Evolutionary conservation across 1,139 yeast genomes (phyloP).

Genomic region (Candida tropicalis): DNA sequence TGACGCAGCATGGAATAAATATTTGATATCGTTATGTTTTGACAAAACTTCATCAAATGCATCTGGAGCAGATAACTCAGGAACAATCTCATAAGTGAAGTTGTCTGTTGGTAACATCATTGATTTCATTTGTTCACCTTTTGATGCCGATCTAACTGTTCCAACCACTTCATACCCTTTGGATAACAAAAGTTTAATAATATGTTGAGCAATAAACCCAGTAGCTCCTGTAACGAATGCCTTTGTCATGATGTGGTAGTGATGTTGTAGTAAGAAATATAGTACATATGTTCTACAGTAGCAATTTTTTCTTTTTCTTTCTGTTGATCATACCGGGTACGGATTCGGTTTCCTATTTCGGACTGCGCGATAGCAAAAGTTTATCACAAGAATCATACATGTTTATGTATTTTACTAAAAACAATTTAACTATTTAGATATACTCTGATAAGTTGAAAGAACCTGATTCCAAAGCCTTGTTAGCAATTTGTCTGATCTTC

Average conservation of each 20-base stretch:
- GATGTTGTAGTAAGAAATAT: neutral
- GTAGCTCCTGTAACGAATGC: slow-evolving; percentile 62
- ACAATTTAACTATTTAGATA: neutral
- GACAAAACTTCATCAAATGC: slow-evolving; percentile 39
- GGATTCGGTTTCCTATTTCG: neutral
- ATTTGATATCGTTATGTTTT: slow-evolving; percentile 29
- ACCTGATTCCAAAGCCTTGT: slow-evolving; percentile 12
- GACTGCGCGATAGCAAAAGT: too few relatives aligned
- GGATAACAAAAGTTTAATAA: slow-evolving; percentile 32
- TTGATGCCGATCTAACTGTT: slow-evolving; percentile 57
- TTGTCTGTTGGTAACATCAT: slow-evolving; percentile 15
- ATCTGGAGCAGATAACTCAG: slow-evolving; percentile 32
- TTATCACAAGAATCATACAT: too few relatives aligned
- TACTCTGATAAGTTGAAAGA: neutral
- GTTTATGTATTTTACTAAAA: too few relatives aligned
- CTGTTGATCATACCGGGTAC: neutral
- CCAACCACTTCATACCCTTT: slow-evolving; percentile 60
- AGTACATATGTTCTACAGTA: neutral
- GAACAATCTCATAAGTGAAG: slow-evolving; percentile 38
- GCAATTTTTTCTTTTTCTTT: neutral
- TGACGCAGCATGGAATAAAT: slow-evolving; percentile 38
- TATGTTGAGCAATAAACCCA: slow-evolving; percentile 61
- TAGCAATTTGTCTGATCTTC: slow-evolving; percentile 22
- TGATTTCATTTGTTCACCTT: slow-evolving; percentile 48
- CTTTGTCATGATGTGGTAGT: slow-evolving; percentile 26